phyloP scores from a whole-genome alignment of 1,284 basidiomycete species.

The Athelia psychrophila region DNA sequence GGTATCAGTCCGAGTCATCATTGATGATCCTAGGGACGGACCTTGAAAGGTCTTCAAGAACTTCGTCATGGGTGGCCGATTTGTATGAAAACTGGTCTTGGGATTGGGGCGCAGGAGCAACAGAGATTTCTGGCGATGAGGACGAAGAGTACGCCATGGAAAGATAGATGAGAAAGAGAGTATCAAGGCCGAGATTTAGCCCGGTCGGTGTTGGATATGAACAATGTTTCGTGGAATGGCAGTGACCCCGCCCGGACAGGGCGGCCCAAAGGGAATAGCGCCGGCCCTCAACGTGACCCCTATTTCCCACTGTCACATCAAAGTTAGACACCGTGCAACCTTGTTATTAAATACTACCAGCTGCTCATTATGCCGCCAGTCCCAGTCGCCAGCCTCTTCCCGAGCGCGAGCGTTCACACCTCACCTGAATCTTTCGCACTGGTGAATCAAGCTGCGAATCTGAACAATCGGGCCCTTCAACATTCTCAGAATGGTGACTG shows the following conservation, averaged over 20 bases:
- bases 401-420: no score
- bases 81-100: conserved; percentile 57
- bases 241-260: background rate
- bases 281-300: background rate
- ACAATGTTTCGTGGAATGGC: conserved; percentile 19
- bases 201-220: conserved; percentile 17
- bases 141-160: conserved; percentile 57
- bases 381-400: no score
- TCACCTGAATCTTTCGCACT: no score
- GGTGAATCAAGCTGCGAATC: no score
- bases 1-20: background rate
- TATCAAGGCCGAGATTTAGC: conserved; percentile 34
- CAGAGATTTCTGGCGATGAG: conserved; percentile 70
- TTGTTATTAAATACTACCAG: no score
- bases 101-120: conserved; percentile 42
- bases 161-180: conserved; percentile 32
- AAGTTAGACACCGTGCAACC: no score
- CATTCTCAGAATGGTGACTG: no score
- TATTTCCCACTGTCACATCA: no score
- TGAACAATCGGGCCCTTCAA: no score
- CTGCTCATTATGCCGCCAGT: no score
- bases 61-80: conserved; percentile 69
- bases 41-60: conserved; percentile 90
- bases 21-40: conserved; percentile 22
- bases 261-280: conserved; percentile 25